Evolutionary conservation across 345 rosid genomes (phyloP), one percentile per base, ranked within the genome.

Genomic region (Hibiscus trionum): DNA sequence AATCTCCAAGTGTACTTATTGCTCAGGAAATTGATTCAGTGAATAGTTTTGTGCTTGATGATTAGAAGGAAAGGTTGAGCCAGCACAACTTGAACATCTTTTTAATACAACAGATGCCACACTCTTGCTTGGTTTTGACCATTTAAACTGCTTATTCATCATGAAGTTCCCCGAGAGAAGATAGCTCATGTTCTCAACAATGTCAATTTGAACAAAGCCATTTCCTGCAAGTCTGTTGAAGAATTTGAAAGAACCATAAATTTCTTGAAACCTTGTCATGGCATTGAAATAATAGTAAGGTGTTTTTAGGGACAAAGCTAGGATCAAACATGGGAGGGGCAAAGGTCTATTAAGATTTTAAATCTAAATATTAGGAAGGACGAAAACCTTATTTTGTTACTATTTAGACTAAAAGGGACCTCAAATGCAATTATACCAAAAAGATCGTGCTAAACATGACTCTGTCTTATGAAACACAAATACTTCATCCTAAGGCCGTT

Each of bases 191-290:
- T 92, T 1, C 84, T 93, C 82, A 85, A 86, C 84, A 86, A 86
- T 76, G 82, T 83, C 15, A 89, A 84, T 74, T 44, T 88, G 46
- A 75, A 75, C 3, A 90, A 88, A 80, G 86, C 88, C n/a, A 6
- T 90, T 29, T 82, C 82, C 75, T 60, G 80, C 72, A 90, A 84
- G 75, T 82, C 93, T 1, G 73, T 84, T 56, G 84, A 83, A 80
- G 91, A 90, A 60, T 76, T 93, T 66, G 86, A 86, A 63, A 86
- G 86, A 72, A 75, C 72, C 35, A 60, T 88, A 60, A 71, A 72
- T 76, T 93, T 81, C 84, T 78, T 90, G 82, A 80, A 70, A 63
- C 83, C 84, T 56, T 88, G 72, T 78, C 90, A 89, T 77, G 95
- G 92, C 56, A 71, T 79, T 47, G 83, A 84, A 49, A 59, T 88